Evolutionary conservation across 345 rosid genomes (phyloP), one percentile per base, ranked within the genome.

Genomic region (Eucalyptus brandiana): DNA sequence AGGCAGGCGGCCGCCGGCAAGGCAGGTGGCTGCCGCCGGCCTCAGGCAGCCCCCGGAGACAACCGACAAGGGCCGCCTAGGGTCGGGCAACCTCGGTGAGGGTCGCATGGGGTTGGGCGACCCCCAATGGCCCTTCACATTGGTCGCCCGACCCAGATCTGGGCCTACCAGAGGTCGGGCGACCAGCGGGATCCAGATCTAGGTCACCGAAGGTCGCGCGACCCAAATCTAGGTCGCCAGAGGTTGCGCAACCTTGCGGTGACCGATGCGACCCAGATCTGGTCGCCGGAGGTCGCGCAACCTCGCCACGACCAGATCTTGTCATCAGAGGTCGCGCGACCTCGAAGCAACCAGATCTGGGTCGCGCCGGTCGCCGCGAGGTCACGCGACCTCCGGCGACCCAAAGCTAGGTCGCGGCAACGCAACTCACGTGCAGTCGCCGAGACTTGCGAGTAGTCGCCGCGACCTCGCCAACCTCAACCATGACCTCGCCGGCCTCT

Each of bases 91-190:
- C 53, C 19, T 50, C 1, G 3, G 8, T 8, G 3, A 50, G 19
- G 53, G 53, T 50, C 1, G 1, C 53, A 0, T 16, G 0, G 19
- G 53, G 53, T 50, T 1, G 8, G 0, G 53, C 8, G 1, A 16
- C 19, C 19, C 53, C 6, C 1, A 3, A 1, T 6, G 6, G 19
- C 53, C 53, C 53, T 50, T 50, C 19, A 50, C 19, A 3, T 3
- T 16, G 53, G 53, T 50, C 19, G 19, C 53, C 53, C 53, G 0
- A 49, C 51, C 17, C 3, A 49, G 3, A 49, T 49, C 1, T 49
- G 50, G n/a, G n/a, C n/a, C n/a, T n/a, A n/a, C n/a, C n/a, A n/a
- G n/a, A n/a, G n/a, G n/a, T n/a, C n/a, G n/a, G n/a, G n/a, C n/a
- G n/a, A n/a, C n/a, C n/a, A n/a, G n/a, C n/a, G n/a, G n/a, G n/a